A percentile compares a stretch with the other conserved stretches of the same genome.
phyloP scores from a whole-genome alignment of 2,329 filamentous ascomycete genomes.

The Xylariaceae sp. region DNA sequence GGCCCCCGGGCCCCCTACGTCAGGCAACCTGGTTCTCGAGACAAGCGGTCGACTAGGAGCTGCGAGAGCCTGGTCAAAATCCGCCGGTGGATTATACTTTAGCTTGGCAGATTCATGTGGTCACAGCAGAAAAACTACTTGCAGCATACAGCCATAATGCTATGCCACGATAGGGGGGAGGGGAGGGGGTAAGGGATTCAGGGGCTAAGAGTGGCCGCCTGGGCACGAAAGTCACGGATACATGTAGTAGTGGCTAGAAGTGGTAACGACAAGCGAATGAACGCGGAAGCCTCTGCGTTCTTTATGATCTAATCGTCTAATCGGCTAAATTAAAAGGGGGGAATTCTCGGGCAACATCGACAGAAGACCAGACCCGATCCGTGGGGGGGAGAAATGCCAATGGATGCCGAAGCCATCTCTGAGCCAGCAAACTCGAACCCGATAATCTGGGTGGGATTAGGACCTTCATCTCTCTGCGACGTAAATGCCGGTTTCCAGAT shows the following conservation, averaged over 20 bases:
- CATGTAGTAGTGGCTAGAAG: slow-evolving; percentile 27
- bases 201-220: slow-evolving; percentile 11
- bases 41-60: slow-evolving; percentile 7
- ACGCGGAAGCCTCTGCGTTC: slow-evolving; percentile 29
- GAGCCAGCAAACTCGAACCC: slow-evolving; percentile 12
- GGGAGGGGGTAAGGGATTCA: neutral
- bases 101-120: slow-evolving; percentile 12
- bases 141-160: slow-evolving; percentile 9
- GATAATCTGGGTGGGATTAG: slow-evolving; percentile 17
- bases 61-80: slow-evolving; percentile 3
- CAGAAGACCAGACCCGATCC: slow-evolving; percentile 1
- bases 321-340: slow-evolving; percentile 23
- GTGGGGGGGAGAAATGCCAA: neutral
- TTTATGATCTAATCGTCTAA: slow-evolving; percentile 14
- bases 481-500: slow-evolving; percentile 6
- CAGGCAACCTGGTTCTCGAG: slow-evolving; percentile 10
- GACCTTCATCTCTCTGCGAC: slow-evolving; percentile 13
- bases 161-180: slow-evolving; percentile 4
- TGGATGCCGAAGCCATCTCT: slow-evolving; percentile 1
- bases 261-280: slow-evolving; percentile 40
- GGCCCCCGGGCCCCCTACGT: slow-evolving; percentile 6
- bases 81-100: slow-evolving; percentile 4
- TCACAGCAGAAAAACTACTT: slow-evolving; percentile 20
- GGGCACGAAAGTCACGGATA: slow-evolving; percentile 21
- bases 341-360: slow-evolving; percentile 21